Percentiles rank a stretch among this genome's conserved stretches.
These are phyloP conservation scores for Phaeosphaeria sp. DNA, from an alignment of 2,329 filamentous ascomycete species.

Conservation along the genomic window DNA sequence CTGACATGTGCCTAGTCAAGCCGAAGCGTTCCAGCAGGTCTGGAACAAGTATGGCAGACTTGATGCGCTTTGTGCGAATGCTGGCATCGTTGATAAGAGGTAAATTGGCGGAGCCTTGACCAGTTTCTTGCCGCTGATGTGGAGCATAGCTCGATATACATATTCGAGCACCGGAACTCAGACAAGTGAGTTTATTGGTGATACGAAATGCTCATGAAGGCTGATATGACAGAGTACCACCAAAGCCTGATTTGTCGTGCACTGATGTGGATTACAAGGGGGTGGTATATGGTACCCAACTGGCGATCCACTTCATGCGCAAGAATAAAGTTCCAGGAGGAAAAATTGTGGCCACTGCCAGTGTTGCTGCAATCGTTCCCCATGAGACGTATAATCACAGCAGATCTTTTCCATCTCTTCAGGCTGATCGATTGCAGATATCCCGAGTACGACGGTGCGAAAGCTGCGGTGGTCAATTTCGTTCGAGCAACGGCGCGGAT, in stretches of 20 bases:
- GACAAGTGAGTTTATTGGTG: conserved; percentile 20
- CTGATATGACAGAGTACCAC: conserved; percentile 45
- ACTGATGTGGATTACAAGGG: conserved; percentile 62
- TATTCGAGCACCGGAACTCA: conserved; percentile 44
- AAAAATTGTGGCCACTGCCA: conserved; percentile 44
- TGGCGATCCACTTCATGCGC: conserved; percentile 62
- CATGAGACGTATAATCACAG: background rate
- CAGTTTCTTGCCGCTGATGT: no score
- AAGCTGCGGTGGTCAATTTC: conserved; percentile 52
- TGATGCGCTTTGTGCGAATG: conserved; percentile 60
- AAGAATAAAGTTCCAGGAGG: conserved; percentile 55
- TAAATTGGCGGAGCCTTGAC: no score
- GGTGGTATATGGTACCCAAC: conserved; percentile 57
- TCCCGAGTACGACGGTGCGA: conserved; percentile 60
- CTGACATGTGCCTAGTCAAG: conserved; percentile 47
- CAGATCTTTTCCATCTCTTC: background rate
- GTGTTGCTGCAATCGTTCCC: background rate
- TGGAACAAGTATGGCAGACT: conserved; percentile 55
- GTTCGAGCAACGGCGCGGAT: conserved; percentile 28
- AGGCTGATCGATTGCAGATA: conserved; percentile 34
- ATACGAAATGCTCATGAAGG: background rate
- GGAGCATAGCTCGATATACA: conserved; percentile 54
- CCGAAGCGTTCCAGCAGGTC: conserved; percentile 52
- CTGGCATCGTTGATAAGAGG: conserved; percentile 56
- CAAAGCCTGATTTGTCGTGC: conserved; percentile 53